These are phyloP conservation scores for Conticribra weissflogii DNA, from an alignment of 108 stramenopile genomes.

Conservation along the genomic window DNA sequence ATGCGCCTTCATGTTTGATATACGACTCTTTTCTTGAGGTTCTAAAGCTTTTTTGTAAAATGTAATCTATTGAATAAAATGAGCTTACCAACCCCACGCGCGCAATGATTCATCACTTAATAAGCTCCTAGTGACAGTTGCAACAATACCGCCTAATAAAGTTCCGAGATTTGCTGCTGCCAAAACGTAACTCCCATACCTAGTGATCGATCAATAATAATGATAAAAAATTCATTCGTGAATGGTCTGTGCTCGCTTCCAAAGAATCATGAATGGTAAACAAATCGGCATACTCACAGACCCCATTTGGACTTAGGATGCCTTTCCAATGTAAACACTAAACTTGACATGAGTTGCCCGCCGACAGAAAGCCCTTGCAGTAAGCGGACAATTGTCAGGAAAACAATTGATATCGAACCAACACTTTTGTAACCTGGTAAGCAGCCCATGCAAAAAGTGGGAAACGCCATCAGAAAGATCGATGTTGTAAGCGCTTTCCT, in stretches of 20 bases:
- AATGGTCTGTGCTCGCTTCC: no score
- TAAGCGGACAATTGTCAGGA: constrained; percentile 41
- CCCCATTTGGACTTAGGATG: constrained; percentile 46
- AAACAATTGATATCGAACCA: constrained; percentile 32
- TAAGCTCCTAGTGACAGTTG: constrained; percentile 39
- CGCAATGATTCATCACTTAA: constrained; percentile 49
- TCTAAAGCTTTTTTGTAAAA: no score
- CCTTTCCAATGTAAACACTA: constrained; percentile 47
- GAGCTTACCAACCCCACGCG: constrained; percentile 56
- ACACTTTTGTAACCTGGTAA: constrained; percentile 38
- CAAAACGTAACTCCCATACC: constrained; percentile 67
- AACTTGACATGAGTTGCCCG: constrained; percentile 42
- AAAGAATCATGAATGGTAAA: no score
- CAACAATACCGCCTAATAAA: constrained; percentile 60
- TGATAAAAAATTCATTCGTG: not conserved
- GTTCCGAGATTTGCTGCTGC: constrained; percentile 70
- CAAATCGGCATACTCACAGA: constrained; percentile 11
- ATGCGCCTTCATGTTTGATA: no score
- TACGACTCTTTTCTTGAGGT: no score
- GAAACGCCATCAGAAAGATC: constrained; percentile 48
- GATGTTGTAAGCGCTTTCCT: constrained; percentile 36
- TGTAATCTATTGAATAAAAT: no score
- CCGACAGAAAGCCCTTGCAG: constrained; percentile 53
- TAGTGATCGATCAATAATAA: constrained; percentile 26
- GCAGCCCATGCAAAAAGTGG: constrained; percentile 49